Conservation (phyloP, 257 asterid species). For the Penstemon barbatus region DNA sequence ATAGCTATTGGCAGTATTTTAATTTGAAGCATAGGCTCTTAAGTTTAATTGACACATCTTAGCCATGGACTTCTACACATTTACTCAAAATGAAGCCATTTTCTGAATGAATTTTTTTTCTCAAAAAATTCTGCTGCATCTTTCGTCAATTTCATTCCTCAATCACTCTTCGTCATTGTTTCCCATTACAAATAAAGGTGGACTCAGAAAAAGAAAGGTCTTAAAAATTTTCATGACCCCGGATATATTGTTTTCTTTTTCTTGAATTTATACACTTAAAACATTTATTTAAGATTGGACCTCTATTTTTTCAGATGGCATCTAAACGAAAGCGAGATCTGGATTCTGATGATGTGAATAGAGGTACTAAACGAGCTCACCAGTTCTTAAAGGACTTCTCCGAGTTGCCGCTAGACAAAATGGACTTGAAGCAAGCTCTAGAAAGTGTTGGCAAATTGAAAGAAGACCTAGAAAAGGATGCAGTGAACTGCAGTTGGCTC, state of each 20-base stretch:
- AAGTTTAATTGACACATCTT: too few species aligned
- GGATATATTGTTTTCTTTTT: neutral
- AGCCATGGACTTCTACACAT: neutral
- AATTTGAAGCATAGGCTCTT: neutral
- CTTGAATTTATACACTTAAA: neutral
- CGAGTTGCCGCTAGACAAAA: conserved; percentile 72
- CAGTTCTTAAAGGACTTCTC: conserved; percentile 75
- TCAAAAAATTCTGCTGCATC: neutral
- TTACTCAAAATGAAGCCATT: neutral
- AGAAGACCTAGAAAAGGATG: conserved; percentile 70
- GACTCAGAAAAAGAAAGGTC: conserved; percentile 4
- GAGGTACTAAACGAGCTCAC: conserved; percentile 73
- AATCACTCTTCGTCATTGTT: neutral
- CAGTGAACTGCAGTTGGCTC: conserved; percentile 65
- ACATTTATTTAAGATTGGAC: neutral
- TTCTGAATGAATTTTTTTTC: neutral
- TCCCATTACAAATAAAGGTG: neutral
- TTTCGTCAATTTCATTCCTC: neutral
- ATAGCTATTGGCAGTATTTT: neutral
- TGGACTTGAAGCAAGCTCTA: conserved; percentile 62
- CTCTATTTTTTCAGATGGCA: conserved; percentile 42
- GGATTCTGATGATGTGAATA: conserved; percentile 57
- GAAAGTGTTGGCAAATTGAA: conserved; percentile 52
- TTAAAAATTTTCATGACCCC: conserved; percentile 6
- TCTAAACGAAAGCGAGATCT: conserved; percentile 66